Evolutionary conservation across 176 grass and related monocot species (phyloP).

Genomic region (Musa schizocarpa): DNA sequence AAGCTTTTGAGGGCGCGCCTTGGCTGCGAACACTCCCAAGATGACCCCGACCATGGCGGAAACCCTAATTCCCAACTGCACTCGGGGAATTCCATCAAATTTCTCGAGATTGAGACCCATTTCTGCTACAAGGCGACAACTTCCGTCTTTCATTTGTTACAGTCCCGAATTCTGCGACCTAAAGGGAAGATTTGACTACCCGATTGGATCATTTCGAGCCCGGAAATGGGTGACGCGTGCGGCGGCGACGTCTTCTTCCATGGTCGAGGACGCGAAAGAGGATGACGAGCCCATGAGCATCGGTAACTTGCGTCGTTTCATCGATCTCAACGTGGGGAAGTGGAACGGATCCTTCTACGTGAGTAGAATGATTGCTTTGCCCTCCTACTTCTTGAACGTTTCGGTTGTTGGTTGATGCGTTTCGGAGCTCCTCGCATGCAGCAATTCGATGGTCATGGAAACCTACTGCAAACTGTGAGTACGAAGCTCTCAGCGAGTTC

Average conservation of each 20-base stretch:
- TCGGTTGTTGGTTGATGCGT: not conserved
- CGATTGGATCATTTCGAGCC: slow-evolving; percentile 6
- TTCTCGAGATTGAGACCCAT: not conserved
- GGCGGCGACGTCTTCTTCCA: slow-evolving; percentile 21
- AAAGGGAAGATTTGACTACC: not conserved
- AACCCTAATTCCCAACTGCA: slow-evolving; percentile 29
- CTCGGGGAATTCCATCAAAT: slow-evolving; percentile 21
- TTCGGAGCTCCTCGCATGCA: slow-evolving; percentile 23
- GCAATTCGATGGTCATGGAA: slow-evolving; percentile 88
- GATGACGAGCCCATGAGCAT: slow-evolving; percentile 59
- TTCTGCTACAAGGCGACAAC: not conserved
- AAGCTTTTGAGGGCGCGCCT: not conserved
- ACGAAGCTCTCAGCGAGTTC: slow-evolving; percentile 71
- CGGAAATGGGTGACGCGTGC: slow-evolving; percentile 25
- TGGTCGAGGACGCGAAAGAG: slow-evolving; percentile 18
- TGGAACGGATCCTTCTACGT: slow-evolving; percentile 80
- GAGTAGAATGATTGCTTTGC: slow-evolving; percentile 4
- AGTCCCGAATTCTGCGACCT: not conserved
- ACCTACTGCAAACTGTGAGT: slow-evolving; percentile 48
- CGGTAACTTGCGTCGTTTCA: slow-evolving; percentile 60
- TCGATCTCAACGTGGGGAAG: slow-evolving; percentile 71
- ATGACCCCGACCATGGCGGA: slow-evolving; percentile 41
- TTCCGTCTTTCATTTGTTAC: not conserved
- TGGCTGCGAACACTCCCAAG: slow-evolving; percentile 1
- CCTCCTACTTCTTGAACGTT: not conserved